Evolutionary conservation across 2,329 filamentous ascomycete species (phyloP), one percentile per base, ranked within the genome.

Genomic region (Furcasterigmium furcatum): DNA sequence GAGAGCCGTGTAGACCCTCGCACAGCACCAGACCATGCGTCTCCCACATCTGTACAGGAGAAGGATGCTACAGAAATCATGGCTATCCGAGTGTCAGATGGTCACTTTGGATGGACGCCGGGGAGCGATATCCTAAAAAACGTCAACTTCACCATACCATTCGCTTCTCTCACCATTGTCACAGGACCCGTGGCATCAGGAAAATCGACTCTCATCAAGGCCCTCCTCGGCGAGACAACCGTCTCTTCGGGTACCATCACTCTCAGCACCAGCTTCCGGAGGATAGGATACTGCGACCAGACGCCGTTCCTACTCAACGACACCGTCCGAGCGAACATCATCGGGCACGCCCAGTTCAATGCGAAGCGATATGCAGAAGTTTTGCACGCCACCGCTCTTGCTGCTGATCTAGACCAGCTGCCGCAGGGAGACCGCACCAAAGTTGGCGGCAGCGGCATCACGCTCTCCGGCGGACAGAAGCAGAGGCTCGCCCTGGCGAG

Each of bases 191-290:
- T 71, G 5, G 69, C 59, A 1, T 64, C 62, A 1, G 70, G 70
- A 1, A 73, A 73, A 46, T 68, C 67, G 0, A 64, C 68, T 0
- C 52, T 72, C 0, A 67, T 63, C 56, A 68, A 67, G 25, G 64
- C 61, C 1, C 52, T 75, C 0, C 51, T 63, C 0, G 61, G 61
- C 1, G 61, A 63, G 25, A 39, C 60, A 0, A 55, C 61, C 0
- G 50, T 53, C 1, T 50, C 44, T 14, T 55, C 51, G 2, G 59
- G 59, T 0, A 46, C 44, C 2, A 52, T 55, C 1, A 48, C 25
- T 0, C 24, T 53, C 1, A 49, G 48, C 4, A 49, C 57, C 1
- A 46, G 49, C 0, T 46, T 43, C 1, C 48, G 54, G 3, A 48
- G 42, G 3, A 55, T 65, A 7, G 61, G 59, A 4, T 66, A 61